Conservation (phyloP, 257 asterid genomes). For the Nicotiana knightiana region DNA sequence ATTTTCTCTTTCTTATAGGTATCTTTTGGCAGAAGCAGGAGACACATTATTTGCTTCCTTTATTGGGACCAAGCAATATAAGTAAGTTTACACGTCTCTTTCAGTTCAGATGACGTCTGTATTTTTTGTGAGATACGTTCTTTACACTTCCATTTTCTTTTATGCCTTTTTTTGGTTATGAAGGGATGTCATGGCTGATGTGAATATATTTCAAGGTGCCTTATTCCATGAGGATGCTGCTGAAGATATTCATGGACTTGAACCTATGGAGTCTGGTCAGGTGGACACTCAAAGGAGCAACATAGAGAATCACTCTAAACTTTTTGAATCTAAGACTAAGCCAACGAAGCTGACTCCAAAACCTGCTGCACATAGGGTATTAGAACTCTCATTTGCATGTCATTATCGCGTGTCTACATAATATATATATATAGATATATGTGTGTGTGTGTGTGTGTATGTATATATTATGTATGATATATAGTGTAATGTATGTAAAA, state of each 20-base stretch:
- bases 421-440: not conserved
- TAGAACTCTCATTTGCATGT: constrained; percentile 15
- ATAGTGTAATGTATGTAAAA: not conserved
- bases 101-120: not conserved
- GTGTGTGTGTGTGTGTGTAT: too few relatives aligned
- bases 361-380: constrained; percentile 98
- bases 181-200: constrained; percentile 99
- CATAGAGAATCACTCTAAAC: constrained; percentile 37
- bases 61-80: constrained; percentile 94
- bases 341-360: constrained; percentile 47
- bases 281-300: constrained; percentile 33
- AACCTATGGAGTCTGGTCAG: constrained; percentile 29
- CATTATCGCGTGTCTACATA: not conserved
- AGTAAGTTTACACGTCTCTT: constrained; percentile 38
- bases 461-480: not conserved
- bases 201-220: constrained; percentile 99
- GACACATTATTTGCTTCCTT: constrained; percentile 97
- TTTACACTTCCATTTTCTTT: constrained; percentile 51
- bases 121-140: constrained; percentile 22
- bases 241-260: constrained; percentile 38
- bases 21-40: constrained; percentile 93
- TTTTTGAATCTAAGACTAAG: constrained; percentile 40
- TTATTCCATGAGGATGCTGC: constrained; percentile 74
- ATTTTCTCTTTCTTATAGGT: constrained; percentile 39
- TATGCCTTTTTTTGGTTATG: constrained; percentile 44